Evolutionary conservation across 2,329 filamentous ascomycete species (phyloP).

Genomic region (Penicillium occitanis): DNA sequence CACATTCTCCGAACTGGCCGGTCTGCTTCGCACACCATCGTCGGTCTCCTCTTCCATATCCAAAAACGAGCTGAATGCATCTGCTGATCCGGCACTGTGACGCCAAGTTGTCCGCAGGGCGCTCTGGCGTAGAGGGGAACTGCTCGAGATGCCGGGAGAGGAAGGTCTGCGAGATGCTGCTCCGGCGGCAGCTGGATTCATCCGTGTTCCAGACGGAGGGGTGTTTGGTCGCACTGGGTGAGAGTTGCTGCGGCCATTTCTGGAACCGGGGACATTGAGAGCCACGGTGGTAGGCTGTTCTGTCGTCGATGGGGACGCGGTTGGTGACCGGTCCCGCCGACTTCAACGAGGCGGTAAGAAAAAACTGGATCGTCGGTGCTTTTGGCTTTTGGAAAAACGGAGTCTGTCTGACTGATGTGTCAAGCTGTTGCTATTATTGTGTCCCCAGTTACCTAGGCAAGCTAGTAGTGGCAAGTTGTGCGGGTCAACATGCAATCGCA

Average conservation of each 20-base stretch:
- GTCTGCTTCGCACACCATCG: constrained; percentile 23
- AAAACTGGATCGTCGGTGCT: not conserved
- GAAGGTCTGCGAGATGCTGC: constrained; percentile 28
- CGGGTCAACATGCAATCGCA: constrained; percentile 1
- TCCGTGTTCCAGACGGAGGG: constrained; percentile 37
- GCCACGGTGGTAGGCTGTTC: constrained; percentile 28
- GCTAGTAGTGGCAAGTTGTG: constrained; percentile 4
- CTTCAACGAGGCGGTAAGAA: constrained; percentile 21
- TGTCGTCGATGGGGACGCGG: constrained; percentile 34
- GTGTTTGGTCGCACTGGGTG: constrained; percentile 50
- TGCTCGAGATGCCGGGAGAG: constrained; percentile 29
- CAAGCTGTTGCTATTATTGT: constrained; percentile 1
- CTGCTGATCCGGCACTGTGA: constrained; percentile 38
- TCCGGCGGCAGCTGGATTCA: constrained; percentile 29
- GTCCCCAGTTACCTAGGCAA: not conserved
- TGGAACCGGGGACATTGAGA: constrained; percentile 41
- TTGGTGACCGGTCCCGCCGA: constrained; percentile 37
- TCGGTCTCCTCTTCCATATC: constrained; percentile 47
- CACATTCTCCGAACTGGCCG: constrained; percentile 15
- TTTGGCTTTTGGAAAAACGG: constrained; percentile 5
- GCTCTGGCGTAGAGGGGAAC: constrained; percentile 35
- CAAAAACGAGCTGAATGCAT: constrained; percentile 44
- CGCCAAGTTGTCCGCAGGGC: constrained; percentile 40
- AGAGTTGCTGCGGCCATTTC: constrained; percentile 53
- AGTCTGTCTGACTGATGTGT: constrained; percentile 11